Base-by-base conservation (phyloP, 345 rosid genomes). In the Carallia brachiata region DNA sequence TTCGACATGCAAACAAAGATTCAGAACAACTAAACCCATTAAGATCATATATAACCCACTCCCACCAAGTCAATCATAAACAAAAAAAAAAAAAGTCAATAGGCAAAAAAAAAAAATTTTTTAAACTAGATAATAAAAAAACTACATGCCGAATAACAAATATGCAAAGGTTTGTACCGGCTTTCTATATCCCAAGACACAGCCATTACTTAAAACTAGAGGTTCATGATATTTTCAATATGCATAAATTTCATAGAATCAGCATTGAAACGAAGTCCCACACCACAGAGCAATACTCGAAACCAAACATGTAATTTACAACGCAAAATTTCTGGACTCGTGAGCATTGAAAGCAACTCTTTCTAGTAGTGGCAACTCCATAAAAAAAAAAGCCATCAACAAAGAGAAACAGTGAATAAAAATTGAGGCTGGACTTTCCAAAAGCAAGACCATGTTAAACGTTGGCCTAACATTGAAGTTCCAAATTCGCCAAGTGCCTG, bases 1-100 rank as follows among this genome's bases (percentile, higher is more conserved):
- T 77, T 87, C 72, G 90, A 85, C 95, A 80, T 77, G 77, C 80
- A 81, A 84, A 79, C 78, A 82, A 82, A 82, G 73, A 79, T 79
- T 73, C 81, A 77, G 80, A 80, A 39, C 55, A 85, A 71, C 74
- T 72, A 81, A 84, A 78, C 70, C 69, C 73, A 76, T 77, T 77
- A 77, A 70, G 74, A 68, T 67, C 72, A 62, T 23, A 60, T 63
- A 64, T 59, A 72, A 66, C 71, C 67, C 74, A 77, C 77, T 70
- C 52, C 80, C 73, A 73, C 70, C 81, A 19, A 77, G 68, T 70
- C 72, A 63, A 70, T 80, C 79, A 68, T 69, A 72, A 69, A 70
- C 55, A 70, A 19, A 15, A 70, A 18, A 1, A n/a, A n/a, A 34
- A 37, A 12, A 19, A 56, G 28, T 15, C 48, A 52, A 23, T 23